A percentile compares a stretch with the other conserved stretches of the same genome.
Evolutionary conservation across 768 basidiomycete species (phyloP).

Genomic region (Mycena amicta): DNA sequence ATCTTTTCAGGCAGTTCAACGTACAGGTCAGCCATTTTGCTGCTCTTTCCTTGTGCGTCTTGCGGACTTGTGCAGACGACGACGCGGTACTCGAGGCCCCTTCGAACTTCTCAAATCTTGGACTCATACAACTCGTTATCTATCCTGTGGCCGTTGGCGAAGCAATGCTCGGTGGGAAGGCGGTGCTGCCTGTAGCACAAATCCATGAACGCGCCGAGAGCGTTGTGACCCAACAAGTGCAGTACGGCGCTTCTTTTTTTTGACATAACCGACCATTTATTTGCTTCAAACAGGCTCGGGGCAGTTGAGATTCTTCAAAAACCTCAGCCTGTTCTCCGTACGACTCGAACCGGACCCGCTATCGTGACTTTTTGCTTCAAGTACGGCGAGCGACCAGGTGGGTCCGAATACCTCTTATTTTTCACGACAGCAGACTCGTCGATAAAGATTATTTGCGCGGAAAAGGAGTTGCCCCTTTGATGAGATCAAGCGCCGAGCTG

Average conservation of each 20-base stretch:
- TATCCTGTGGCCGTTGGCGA: not conserved
- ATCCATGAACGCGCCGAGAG: conserved; percentile 13
- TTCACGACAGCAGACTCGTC: not conserved
- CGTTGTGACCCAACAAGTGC: conserved; percentile 13
- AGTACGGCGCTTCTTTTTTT: not conserved
- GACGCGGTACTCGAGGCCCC: not conserved
- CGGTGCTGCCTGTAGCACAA: not conserved
- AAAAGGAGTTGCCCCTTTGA: not conserved
- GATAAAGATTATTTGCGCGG: not conserved
- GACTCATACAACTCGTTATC: not conserved
- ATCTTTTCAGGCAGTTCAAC: not conserved
- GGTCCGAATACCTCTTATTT: too few relatives aligned
- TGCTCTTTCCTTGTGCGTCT: too few relatives aligned
- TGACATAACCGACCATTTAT: too few relatives aligned
- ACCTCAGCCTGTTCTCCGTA: too few relatives aligned
- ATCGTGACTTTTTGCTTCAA: not conserved
- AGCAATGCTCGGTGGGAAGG: not conserved
- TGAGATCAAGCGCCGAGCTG: not conserved
- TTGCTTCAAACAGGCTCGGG: too few relatives aligned
- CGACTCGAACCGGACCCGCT: not conserved
- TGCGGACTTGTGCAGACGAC: too few relatives aligned
- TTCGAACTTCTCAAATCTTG: not conserved
- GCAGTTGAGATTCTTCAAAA: too few relatives aligned
- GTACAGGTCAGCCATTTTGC: too few relatives aligned
- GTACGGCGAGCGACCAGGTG: too few relatives aligned